Conservation (phyloP, 768 basidiomycete genomes). For the Fistulinella prunicolor region DNA sequence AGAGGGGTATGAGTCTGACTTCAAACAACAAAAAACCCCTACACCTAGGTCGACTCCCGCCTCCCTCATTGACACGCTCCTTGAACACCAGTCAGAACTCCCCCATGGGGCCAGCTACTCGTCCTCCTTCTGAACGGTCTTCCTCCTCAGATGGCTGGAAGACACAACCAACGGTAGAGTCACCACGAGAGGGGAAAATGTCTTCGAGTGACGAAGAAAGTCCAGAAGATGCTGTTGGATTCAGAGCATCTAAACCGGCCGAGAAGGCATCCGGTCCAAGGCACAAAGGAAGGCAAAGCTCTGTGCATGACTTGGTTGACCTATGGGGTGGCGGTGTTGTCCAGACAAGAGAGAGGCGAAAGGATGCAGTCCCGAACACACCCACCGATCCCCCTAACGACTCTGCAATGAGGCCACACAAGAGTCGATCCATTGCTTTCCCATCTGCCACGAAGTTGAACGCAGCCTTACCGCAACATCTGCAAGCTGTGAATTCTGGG, state of each 20-base stretch:
- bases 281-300: slow-evolving; percentile 61
- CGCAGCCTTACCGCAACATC: slow-evolving; percentile 25
- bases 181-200: slow-evolving; percentile 27
- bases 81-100: slow-evolving; percentile 11
- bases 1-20: slow-evolving; percentile 7
- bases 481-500: slow-evolving; percentile 18
- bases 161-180: slow-evolving; percentile 31
- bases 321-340: slow-evolving; percentile 62
- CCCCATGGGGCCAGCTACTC: slow-evolving; percentile 3
- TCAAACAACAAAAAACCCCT: slow-evolving; percentile 9
- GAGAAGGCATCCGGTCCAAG: slow-evolving; percentile 29
- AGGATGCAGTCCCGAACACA: slow-evolving; percentile 19
- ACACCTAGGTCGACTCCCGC: slow-evolving; percentile 6
- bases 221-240: slow-evolving; percentile 46
- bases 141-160: slow-evolving; percentile 51
- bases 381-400: slow-evolving; percentile 17
- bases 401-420: slow-evolving; percentile 14
- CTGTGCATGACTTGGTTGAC: slow-evolving; percentile 81
- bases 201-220: slow-evolving; percentile 59
- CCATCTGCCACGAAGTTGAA: slow-evolving; percentile 19
- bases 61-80: slow-evolving; percentile 3
- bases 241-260: slow-evolving; percentile 19
- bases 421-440: slow-evolving; percentile 18
- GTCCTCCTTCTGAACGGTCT: slow-evolving; percentile 11
- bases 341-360: slow-evolving; percentile 43